Percentiles rank a stretch among this genome's conserved stretches.
Conservation (phyloP, 2,329 filamentous ascomycete genomes). For the Penicillium sp. region DNA sequence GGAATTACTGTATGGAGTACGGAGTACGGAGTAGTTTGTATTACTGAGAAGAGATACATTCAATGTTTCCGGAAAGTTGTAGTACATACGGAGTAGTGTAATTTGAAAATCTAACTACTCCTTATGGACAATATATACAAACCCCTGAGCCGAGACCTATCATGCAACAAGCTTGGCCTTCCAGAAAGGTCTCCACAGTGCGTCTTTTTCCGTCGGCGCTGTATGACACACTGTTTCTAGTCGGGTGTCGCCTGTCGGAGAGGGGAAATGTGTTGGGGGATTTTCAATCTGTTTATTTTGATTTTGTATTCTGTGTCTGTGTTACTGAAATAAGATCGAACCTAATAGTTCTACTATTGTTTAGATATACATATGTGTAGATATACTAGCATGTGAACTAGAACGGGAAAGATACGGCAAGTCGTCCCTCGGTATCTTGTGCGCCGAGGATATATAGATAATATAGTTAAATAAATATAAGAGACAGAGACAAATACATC, state of each 20-base stretch:
- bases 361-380: neutral
- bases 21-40: too few relatives aligned
- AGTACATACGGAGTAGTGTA: neutral
- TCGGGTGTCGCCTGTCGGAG: slow-evolving; percentile 20
- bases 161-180: slow-evolving; percentile 6
- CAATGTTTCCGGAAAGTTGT: too few relatives aligned
- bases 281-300: neutral
- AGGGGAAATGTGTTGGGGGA: neutral
- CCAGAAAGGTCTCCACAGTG: slow-evolving; percentile 22
- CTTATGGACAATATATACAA: neutral
- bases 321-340: neutral
- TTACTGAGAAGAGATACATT: too few relatives aligned
- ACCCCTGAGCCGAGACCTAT: neutral
- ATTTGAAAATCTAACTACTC: neutral
- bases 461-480: neutral
- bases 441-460: slow-evolving; percentile 1
- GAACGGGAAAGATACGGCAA: neutral
- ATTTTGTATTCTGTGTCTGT: neutral
- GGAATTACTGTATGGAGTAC: neutral
- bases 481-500: neutral
- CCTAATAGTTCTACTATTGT: neutral
- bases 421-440: slow-evolving; percentile 1
- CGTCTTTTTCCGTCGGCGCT: slow-evolving; percentile 25
- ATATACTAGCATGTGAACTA: slow-evolving; percentile 1
- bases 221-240: slow-evolving; percentile 23